Conservation (phyloP, 371 early-diverging fungal species). For the Dinochytrium kinnereticum region DNA sequence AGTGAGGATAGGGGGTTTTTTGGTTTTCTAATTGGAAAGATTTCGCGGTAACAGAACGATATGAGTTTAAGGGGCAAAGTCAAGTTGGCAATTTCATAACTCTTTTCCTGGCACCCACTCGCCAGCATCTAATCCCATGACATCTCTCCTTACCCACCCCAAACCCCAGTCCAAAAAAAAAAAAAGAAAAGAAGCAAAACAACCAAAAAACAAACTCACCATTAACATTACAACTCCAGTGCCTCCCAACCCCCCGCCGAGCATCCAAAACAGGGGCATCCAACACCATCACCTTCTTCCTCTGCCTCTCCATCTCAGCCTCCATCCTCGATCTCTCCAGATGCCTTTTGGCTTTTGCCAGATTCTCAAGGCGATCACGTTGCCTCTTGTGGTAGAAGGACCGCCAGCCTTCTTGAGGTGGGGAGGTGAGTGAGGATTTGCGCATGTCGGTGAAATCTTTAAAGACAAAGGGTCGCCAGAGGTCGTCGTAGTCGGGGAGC, state of each 20-base stretch:
- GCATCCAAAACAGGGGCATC: background rate
- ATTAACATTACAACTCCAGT: background rate
- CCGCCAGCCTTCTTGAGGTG: background rate
- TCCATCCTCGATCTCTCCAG: background rate
- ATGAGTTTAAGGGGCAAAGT: too few species aligned
- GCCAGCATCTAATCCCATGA: too few species aligned
- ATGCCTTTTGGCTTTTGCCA: background rate
- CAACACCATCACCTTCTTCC: slow-evolving; percentile 1
- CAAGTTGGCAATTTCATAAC: too few species aligned
- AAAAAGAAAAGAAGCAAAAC: background rate
- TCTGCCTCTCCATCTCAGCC: background rate
- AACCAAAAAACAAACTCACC: background rate
- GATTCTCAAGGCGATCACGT: background rate
- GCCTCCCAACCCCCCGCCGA: background rate
- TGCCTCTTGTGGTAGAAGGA: background rate
- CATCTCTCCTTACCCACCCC: too few species aligned
- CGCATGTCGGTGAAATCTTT: background rate
- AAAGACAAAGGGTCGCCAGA: background rate
- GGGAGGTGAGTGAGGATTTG: background rate
- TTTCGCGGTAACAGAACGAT: too few species aligned
- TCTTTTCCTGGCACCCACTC: too few species aligned
- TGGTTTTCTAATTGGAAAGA: background rate
- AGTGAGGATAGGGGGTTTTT: background rate
- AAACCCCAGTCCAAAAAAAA: too few species aligned
- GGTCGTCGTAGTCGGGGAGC: background rate